Conservation (phyloP, 2,329 filamentous ascomycete genomes). For the Aspergillus terreus region DNA sequence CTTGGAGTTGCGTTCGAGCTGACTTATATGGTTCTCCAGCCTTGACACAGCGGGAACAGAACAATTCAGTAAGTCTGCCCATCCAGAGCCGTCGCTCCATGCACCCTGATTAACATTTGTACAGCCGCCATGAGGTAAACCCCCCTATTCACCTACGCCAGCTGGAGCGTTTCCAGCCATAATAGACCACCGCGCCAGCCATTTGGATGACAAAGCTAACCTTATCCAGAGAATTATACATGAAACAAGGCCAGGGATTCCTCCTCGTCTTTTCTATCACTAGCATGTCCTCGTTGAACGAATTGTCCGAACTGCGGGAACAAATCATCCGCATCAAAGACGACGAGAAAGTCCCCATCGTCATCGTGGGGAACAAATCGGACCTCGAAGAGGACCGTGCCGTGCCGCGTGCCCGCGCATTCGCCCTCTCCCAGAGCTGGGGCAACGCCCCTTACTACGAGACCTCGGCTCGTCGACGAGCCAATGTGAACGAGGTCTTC, state of each 20-base stretch:
- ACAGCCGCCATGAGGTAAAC: conserved; percentile 57
- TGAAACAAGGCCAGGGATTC: conserved; percentile 91
- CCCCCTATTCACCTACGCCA: not conserved
- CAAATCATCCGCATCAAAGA: conserved; percentile 91
- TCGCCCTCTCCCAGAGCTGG: conserved; percentile 82
- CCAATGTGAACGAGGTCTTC: conserved; percentile 90
- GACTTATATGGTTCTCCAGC: conserved; percentile 39
- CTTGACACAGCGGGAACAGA: conserved; percentile 89
- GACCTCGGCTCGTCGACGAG: conserved; percentile 74
- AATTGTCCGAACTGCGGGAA: conserved; percentile 76
- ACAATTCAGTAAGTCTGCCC: conserved; percentile 71
- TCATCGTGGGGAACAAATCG: conserved; percentile 89
- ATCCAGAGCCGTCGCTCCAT: conserved; percentile 3
- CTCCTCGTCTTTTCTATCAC: conserved; percentile 90
- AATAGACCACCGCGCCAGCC: not conserved
- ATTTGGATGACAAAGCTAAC: conserved; percentile 8
- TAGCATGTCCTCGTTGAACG: conserved; percentile 74
- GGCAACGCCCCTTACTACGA: conserved; percentile 86
- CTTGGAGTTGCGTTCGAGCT: not conserved
- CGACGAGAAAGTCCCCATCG: conserved; percentile 78
- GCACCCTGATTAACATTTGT: conserved; percentile 1
- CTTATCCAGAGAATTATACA: conserved; percentile 69
- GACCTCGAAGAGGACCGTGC: conserved; percentile 82
- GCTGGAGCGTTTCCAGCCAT: not conserved
- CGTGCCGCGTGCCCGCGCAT: conserved; percentile 74